Evolutionary conservation across 2,329 filamentous ascomycete species (phyloP).

Genomic region (Monosporascus ibericus): DNA sequence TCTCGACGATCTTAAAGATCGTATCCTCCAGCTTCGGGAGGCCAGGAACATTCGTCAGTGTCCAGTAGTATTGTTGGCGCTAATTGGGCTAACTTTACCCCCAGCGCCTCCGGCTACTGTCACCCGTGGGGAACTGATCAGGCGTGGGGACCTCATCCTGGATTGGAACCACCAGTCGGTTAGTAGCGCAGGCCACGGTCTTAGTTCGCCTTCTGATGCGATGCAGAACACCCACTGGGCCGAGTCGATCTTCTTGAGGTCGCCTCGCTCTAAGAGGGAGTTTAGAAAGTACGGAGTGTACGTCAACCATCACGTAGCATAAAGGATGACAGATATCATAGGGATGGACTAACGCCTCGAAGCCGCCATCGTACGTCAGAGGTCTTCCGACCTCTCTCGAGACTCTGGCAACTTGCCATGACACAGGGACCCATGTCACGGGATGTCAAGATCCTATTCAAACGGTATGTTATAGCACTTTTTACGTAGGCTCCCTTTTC

Average conservation of each 20-base stretch:
- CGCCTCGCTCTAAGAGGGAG: constrained; percentile 43
- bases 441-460: constrained; percentile 47
- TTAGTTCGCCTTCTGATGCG: constrained; percentile 4
- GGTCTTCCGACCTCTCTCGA: constrained; percentile 23
- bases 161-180: constrained; percentile 24
- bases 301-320: constrained; percentile 9
- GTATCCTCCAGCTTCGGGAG: constrained; percentile 46
- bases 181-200: constrained; percentile 1
- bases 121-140: constrained; percentile 17
- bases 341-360: neutral
- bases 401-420: constrained; percentile 30
- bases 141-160: constrained; percentile 18
- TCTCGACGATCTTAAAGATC: constrained; percentile 42
- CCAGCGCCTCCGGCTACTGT: constrained; percentile 21
- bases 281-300: constrained; percentile 36
- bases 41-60: constrained; percentile 46
- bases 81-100: constrained; percentile 2
- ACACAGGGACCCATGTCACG: constrained; percentile 31
- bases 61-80: constrained; percentile 18
- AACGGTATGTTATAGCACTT: constrained; percentile 35
- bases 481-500: neutral
- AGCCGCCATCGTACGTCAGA: constrained; percentile 14
- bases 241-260: constrained; percentile 52
- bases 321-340: too few relatives aligned
- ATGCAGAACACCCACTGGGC: constrained; percentile 52